Percentiles rank a stretch among this genome's conserved stretches.
Evolutionary conservation across 2,329 filamentous ascomycete genomes (phyloP).

Genomic region (Aspergillus ochraceus): DNA sequence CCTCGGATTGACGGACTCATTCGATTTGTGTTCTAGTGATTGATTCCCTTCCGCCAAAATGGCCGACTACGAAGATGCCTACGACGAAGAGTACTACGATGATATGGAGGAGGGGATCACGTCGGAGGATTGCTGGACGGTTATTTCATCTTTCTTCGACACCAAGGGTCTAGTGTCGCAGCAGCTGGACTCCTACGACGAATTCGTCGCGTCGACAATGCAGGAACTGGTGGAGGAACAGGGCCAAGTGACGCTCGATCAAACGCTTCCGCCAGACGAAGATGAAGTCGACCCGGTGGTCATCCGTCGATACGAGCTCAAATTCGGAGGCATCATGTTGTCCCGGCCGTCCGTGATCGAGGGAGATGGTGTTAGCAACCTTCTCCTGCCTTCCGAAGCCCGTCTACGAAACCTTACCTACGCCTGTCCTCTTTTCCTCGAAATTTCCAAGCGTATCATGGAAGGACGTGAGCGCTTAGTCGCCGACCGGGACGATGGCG

Average conservation of each 20-base stretch:
- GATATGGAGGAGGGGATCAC: slow-evolving; percentile 75
- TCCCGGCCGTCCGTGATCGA: slow-evolving; percentile 90
- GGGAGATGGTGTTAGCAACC: slow-evolving; percentile 82
- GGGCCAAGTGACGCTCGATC: slow-evolving; percentile 86
- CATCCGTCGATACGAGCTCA: slow-evolving; percentile 90
- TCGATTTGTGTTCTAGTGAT: slow-evolving; percentile 8
- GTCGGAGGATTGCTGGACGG: slow-evolving; percentile 96
- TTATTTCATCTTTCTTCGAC: slow-evolving; percentile 96
- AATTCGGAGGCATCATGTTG: slow-evolving; percentile 86
- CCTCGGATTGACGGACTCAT: slow-evolving; percentile 6
- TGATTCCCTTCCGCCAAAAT: slow-evolving; percentile 37
- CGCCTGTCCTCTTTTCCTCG: slow-evolving; percentile 84
- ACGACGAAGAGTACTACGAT: slow-evolving; percentile 68
- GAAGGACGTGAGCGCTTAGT: slow-evolving; percentile 76
- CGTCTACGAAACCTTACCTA: slow-evolving; percentile 95
- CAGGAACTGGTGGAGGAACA: slow-evolving; percentile 94
- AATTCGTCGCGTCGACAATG: slow-evolving; percentile 91
- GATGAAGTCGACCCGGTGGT: slow-evolving; percentile 75
- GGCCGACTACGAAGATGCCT: slow-evolving; percentile 62
- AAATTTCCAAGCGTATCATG: slow-evolving; percentile 81
- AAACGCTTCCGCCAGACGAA: slow-evolving; percentile 75
- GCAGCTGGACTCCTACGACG: slow-evolving; percentile 97
- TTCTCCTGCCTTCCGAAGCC: slow-evolving; percentile 90
- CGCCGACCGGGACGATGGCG: slow-evolving; percentile 64
- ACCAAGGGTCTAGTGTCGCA: slow-evolving; percentile 94